Base-by-base conservation (phyloP, 257 asterid species). In the Linderniella brevidens region DNA sequence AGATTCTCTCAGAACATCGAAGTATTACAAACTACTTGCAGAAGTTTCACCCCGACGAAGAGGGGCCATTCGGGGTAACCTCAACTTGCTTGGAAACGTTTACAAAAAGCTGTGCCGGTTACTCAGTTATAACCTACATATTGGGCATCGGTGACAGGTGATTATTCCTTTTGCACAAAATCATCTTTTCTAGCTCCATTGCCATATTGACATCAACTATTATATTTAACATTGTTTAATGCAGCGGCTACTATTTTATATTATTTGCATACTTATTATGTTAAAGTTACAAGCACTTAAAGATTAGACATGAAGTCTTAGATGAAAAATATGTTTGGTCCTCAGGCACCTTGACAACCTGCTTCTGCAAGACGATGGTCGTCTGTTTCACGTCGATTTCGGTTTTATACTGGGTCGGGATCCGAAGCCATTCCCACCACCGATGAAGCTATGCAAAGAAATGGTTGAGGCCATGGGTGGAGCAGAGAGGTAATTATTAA, bases 391-490 rank as follows among this genome's bases (percentile, higher is more conserved):
- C 45, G 98, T 88, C 37, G 98, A 88, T 74, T 88, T 88, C 57
- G 97, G 93, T 47, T 88, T 74, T 44, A 88, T 88, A 64, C 84
- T 88, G 16, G 95, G 98, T 53, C 74, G 84, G 61, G 98, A 88
- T 76, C 95, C 95, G 36, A 88, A 88, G 70, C 98, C 98, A 36
- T 88, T 88, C 68, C 98, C 98, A 20, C 95, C 98, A 3, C 98
- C 98, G 46, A 88, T 88, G 98, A 88, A 88, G 61, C 98, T 88
- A 32, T 88, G 98, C 70, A 88, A 88, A 71, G 98, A 88, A 76
- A 88, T 88, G 98, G 98, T 88, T 43, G 98, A 88, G 72, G 98
- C 98, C 19, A 88, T 88, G 95, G 98, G 95, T 15, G 98, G 98
- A 63, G 98, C 95, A 18, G 95, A 84, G 73, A 88, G 97, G 97